Conservation (phyloP, 257 asterid species). For the Nicotiana sylvestris region DNA sequence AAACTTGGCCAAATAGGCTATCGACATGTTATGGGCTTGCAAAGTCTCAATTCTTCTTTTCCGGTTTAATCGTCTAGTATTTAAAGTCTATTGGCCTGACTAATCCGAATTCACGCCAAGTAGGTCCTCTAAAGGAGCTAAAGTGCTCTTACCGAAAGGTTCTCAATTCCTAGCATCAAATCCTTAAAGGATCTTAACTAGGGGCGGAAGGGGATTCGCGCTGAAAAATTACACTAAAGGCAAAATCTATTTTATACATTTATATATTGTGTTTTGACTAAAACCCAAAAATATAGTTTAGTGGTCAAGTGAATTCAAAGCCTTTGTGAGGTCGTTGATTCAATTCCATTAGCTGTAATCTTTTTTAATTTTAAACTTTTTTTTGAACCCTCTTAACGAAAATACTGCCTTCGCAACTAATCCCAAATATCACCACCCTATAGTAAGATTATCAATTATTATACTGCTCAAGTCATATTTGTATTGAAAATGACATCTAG, state of each 20-base stretch:
- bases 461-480: neutral
- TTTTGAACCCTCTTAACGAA: too few relatives aligned
- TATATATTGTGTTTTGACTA: too few relatives aligned
- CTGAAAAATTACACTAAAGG: too few relatives aligned
- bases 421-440: too few relatives aligned
- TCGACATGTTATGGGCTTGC: neutral
- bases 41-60: neutral
- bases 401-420: fast-evolving
- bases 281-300: too few relatives aligned
- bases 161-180: neutral
- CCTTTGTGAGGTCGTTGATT: too few relatives aligned
- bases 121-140: neutral
- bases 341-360: too few relatives aligned
- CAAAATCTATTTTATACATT: too few relatives aligned
- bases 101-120: neutral
- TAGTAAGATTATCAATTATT: neutral
- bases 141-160: neutral
- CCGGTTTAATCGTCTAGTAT: neutral
- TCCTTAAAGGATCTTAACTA: neutral
- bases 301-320: too few relatives aligned
- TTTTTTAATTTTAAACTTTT: too few relatives aligned
- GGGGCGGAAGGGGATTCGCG: too few relatives aligned
- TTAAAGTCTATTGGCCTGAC: neutral
- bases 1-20: too few relatives aligned
- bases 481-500: conserved; percentile 21